Percentiles rank a stretch among this genome's conserved stretches.
Evolutionary conservation across 2,329 filamentous ascomycete species (phyloP).

Genomic region (Monilinia aucupariae): DNA sequence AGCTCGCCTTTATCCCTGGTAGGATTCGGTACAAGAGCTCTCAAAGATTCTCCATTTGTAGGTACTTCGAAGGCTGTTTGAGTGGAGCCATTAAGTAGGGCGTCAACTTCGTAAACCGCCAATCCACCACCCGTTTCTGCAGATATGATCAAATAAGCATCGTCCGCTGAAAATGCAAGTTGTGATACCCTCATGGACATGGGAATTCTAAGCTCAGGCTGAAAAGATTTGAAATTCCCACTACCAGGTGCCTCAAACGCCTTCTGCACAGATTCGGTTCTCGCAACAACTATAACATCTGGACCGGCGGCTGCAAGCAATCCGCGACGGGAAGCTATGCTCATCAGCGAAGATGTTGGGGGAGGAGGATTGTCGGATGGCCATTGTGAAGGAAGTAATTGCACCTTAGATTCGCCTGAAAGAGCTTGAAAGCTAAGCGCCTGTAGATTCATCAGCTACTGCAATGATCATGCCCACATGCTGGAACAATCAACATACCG

Average conservation of each 20-base stretch:
- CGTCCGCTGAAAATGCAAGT: constrained; percentile 84
- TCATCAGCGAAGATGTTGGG: constrained; percentile 74
- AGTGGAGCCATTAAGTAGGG: constrained; percentile 59
- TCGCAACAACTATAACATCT: constrained; percentile 68
- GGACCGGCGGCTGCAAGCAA: constrained; percentile 85
- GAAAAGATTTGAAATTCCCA: constrained; percentile 62
- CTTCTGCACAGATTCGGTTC: constrained; percentile 71
- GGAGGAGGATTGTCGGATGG: constrained; percentile 58
- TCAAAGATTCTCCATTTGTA: constrained; percentile 69
- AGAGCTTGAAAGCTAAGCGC: constrained; percentile 76
- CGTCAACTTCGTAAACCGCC: constrained; percentile 72
- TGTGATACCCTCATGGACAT: constrained; percentile 77
- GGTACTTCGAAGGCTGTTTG: constrained; percentile 68
- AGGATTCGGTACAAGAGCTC: constrained; percentile 75
- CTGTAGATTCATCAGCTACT: constrained; percentile 37
- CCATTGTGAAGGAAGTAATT: constrained; percentile 73
- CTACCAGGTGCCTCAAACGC: constrained; percentile 61
- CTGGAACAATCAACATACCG: constrained; percentile 48
- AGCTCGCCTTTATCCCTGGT: constrained; percentile 65
- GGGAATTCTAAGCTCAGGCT: constrained; percentile 66
- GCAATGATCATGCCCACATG: not conserved
- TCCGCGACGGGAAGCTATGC: constrained; percentile 72
- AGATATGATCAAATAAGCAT: constrained; percentile 75
- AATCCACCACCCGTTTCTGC: constrained; percentile 77
- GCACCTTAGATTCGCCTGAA: constrained; percentile 75